Percentiles rank a stretch among this genome's conserved stretches.
Evolutionary conservation across 306 rosid species (phyloP).

Genomic region (Neltuma alba): DNA sequence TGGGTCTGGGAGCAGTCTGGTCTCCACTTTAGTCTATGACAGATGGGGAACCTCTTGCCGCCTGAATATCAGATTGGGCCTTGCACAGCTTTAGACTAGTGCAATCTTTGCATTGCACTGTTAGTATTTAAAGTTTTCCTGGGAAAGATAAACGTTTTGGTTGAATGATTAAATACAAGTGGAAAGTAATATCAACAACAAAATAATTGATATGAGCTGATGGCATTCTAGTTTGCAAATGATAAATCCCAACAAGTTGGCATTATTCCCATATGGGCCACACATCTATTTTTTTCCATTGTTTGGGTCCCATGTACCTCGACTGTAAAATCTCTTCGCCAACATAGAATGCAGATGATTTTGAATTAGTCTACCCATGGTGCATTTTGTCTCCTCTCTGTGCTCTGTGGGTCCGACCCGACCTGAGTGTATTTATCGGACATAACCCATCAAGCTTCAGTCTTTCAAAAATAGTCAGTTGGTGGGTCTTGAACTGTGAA

Average conservation of each 20-base stretch:
- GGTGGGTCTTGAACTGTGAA: not conserved
- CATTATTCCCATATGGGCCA: too few relatives aligned
- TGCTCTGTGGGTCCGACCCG: not conserved
- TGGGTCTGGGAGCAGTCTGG: constrained; percentile 8
- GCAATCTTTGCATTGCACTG: not conserved
- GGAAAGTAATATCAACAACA: not conserved
- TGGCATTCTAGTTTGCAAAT: not conserved
- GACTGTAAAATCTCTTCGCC: too few relatives aligned
- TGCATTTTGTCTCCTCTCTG: not conserved
- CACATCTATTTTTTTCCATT: too few relatives aligned
- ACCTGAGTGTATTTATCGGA: not conserved
- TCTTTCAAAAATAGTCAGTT: not conserved
- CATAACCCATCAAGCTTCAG: not conserved
- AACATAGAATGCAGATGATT: too few relatives aligned
- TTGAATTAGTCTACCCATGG: not conserved
- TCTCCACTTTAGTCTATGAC: not conserved
- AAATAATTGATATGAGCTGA: not conserved
- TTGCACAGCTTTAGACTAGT: constrained; percentile 4
- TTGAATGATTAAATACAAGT: not conserved
- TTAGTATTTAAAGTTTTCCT: not conserved
- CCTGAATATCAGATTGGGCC: constrained; percentile 23
- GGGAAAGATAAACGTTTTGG: not conserved
- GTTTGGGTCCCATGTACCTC: too few relatives aligned
- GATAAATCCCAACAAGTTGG: constrained; percentile 25
- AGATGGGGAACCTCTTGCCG: too few relatives aligned